Evolutionary conservation across 768 basidiomycete genomes (phyloP), one percentile per base, ranked within the genome.

Genomic region (Tubosaeta sp.): DNA sequence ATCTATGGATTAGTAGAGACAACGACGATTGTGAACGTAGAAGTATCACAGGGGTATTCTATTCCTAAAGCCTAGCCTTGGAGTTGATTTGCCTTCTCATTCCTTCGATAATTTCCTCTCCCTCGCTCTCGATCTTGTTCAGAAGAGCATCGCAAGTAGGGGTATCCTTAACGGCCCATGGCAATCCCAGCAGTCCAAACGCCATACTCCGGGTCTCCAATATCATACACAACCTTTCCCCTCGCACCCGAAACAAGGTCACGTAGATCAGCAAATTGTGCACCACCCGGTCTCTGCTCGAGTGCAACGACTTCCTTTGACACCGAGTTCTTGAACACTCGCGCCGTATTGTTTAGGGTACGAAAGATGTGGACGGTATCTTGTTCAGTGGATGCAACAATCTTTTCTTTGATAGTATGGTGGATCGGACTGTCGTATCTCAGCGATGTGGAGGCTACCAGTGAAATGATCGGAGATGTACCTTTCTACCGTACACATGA

Each of bases 281-380:
- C 89, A 12, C 92, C 91, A 37, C 88, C 89, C 1, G 89, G 84
- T 31, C 84, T 78, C 14, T 76, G 76, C 72, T 97, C 94, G 35
- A 94, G 77, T 13, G 77, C 71, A n/a, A 95, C 88, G 16, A 97
- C 95, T 66, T 95, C 85, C 64, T 79, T 65, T 13, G 94, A 76
- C 22, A 95, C 83, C 50, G 81, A 81, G 73, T 95, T 95, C 76
- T 86, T 92, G 76, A 77, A 90, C 11, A 91, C 88, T n/a, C 90
- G 80, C 12, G 88, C 82, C 3, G 90, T 91, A 64, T 93, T 91
- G 63, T 78, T 76, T 43, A 95, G 70, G 1, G 89, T 92, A 46
- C 94, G 82, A 77, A 97, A 93, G 60, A 97, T 94, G 68, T 95
- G 93, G 3, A 88, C 66, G 0, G 92, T 92, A 66, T 93, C 90